Percentiles rank a stretch among this genome's conserved stretches.
These are phyloP conservation scores for Benincasa hispida DNA, from an alignment of 306 rosid genomes.

Conservation along the genomic window DNA sequence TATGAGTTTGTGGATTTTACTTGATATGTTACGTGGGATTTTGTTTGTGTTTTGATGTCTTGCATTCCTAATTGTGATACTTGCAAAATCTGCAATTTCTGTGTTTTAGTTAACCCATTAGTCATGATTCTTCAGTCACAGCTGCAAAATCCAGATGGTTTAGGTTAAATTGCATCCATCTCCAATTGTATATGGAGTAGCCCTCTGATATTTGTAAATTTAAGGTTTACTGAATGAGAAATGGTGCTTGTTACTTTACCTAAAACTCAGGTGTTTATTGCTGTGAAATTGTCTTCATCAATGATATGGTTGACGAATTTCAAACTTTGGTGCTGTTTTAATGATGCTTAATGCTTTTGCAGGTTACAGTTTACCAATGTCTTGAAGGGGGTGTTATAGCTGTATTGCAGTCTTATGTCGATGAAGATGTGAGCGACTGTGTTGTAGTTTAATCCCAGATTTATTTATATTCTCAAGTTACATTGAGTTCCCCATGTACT, in stretches of 20 bases:
- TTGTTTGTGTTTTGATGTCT: neutral
- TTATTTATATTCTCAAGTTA: neutral
- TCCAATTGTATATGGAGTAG: neutral
- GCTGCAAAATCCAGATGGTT: neutral
- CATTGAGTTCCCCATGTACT: conserved; percentile 21
- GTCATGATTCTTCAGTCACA: neutral
- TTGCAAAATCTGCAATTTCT: neutral
- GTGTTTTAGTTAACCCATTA: neutral
- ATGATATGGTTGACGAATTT: neutral
- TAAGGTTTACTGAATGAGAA: neutral
- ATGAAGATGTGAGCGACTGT: conserved; percentile 66
- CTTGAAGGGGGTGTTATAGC: conserved; percentile 81
- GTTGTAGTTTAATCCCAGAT: neutral
- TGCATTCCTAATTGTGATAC: neutral
- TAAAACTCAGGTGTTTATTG: neutral
- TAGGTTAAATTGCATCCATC: neutral
- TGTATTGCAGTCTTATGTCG: conserved; percentile 81
- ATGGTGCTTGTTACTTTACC: neutral
- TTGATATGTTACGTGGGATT: neutral
- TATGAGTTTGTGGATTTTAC: neutral
- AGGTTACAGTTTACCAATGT: conserved; percentile 74
- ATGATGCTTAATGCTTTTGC: conserved; percentile 15
- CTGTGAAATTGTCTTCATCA: neutral
- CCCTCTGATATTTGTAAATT: neutral
- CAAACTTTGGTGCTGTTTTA: neutral